Evolutionary conservation across 176 grass and related monocot species (phyloP).

Genomic region (Hsuehochloa calcarea): DNA sequence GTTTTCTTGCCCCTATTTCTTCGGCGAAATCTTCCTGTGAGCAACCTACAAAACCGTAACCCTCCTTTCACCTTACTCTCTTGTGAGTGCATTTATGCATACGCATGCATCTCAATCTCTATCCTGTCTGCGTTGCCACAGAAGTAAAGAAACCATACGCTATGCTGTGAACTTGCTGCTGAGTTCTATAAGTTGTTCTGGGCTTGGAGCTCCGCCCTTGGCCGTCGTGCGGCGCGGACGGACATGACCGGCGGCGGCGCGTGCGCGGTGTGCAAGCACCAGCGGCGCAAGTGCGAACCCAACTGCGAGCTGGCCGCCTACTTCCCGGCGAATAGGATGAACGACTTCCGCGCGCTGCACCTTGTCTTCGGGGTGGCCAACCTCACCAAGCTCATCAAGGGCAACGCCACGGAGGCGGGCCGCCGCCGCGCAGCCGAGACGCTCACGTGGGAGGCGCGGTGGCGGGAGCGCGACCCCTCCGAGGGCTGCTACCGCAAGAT

Average conservation of each 20-base stretch:
- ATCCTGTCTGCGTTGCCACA: neutral
- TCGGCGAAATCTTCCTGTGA: constrained; percentile 61
- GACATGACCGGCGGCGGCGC: constrained; percentile 58
- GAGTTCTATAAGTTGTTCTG: neutral
- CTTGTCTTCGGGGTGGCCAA: constrained; percentile 73
- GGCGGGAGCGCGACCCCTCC: constrained; percentile 65
- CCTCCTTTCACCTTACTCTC: constrained; percentile 70
- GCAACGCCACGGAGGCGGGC: constrained; percentile 54
- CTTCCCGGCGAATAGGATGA: constrained; percentile 66
- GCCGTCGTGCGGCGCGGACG: neutral
- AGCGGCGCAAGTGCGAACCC: constrained; percentile 81
- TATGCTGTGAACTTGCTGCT: neutral
- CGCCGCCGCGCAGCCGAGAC: constrained; percentile 58
- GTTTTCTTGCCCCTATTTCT: constrained; percentile 27
- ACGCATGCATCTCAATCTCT: constrained; percentile 32
- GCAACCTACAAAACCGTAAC: constrained; percentile 65
- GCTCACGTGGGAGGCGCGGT: constrained; percentile 75
- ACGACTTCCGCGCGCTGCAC: constrained; percentile 77
- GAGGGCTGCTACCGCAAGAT: constrained; percentile 78
- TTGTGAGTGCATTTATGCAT: constrained; percentile 34
- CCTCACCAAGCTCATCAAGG: constrained; percentile 80
- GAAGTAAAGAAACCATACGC: neutral
- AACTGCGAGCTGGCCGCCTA: constrained; percentile 74
- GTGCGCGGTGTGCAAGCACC: constrained; percentile 85
- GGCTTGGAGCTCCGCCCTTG: neutral